Percentiles rank a stretch among this genome's conserved stretches.
phyloP scores from a whole-genome alignment of 495 filamentous ascomycete genomes.

The Neurospora sp. region DNA sequence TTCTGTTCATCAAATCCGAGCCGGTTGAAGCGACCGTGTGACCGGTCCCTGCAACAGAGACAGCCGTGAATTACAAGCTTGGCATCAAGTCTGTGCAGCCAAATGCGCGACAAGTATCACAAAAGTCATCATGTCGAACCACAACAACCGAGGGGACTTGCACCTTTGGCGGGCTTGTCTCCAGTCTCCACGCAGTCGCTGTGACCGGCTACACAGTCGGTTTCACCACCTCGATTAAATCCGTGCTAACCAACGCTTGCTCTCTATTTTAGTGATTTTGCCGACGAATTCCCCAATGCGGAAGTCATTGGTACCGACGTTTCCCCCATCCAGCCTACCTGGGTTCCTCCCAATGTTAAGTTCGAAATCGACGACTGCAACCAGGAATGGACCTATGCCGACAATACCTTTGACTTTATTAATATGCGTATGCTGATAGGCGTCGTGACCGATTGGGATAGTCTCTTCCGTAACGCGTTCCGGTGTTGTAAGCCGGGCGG shows the following conservation, averaged over 20 bases:
- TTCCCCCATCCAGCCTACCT: constrained; percentile 41
- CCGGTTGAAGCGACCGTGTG: neutral
- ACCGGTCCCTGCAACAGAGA: neutral
- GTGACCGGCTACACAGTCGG: neutral
- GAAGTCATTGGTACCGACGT: constrained; percentile 54
- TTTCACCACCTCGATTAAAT: neutral
- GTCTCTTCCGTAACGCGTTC: neutral
- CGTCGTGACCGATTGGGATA: too few relatives aligned
- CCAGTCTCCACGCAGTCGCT: neutral
- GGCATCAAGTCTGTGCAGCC: neutral
- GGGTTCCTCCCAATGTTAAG: constrained; percentile 24
- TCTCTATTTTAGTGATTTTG: constrained; percentile 13
- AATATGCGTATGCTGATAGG: neutral
- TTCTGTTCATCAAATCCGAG: neutral
- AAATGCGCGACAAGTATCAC: neutral
- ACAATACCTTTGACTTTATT: constrained; percentile 46
- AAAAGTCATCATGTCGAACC: neutral
- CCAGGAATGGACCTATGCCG: constrained; percentile 38
- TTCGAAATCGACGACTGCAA: constrained; percentile 49
- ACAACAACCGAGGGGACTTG: neutral
- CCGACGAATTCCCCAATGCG: constrained; percentile 39
- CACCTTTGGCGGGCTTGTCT: neutral
- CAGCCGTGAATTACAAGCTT: neutral
- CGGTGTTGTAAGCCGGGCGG: constrained; percentile 1
- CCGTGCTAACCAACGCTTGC: neutral